phyloP scores from a whole-genome alignment of 2,329 filamentous ascomycete genomes.

The Alternaria sp. region DNA sequence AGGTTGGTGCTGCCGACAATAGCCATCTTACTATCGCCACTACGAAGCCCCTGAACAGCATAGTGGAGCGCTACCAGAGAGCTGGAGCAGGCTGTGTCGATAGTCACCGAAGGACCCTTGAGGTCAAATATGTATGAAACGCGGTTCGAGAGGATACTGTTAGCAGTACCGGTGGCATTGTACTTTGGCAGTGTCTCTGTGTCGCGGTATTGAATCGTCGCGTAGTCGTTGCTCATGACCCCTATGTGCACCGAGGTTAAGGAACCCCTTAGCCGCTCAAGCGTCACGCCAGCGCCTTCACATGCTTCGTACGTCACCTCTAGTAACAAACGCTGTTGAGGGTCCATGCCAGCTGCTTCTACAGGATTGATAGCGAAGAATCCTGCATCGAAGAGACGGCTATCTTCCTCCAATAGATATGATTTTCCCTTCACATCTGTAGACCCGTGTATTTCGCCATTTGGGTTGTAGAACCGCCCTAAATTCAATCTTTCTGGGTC shows the following conservation, averaged over 20 bases:
- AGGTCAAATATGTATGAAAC: slow-evolving; percentile 50
- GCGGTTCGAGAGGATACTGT: slow-evolving; percentile 45
- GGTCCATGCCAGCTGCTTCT: background rate
- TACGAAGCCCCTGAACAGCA: slow-evolving; percentile 25
- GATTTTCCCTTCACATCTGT: too few species aligned
- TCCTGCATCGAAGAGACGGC: too few species aligned
- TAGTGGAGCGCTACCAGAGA: slow-evolving; percentile 41
- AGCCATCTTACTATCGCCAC: background rate
- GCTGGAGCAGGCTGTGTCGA: slow-evolving; percentile 52
- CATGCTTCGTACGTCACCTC: too few species aligned
- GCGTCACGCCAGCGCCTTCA: too few species aligned
- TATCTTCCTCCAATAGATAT: too few species aligned
- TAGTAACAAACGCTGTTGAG: background rate
- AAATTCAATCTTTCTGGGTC: too few species aligned
- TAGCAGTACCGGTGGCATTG: slow-evolving; percentile 30
- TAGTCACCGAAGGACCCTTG: slow-evolving; percentile 46
- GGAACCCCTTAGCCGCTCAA: background rate
- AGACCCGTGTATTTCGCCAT: too few species aligned
- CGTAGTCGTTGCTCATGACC: background rate
- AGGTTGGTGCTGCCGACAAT: background rate
- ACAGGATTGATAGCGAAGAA: too few species aligned
- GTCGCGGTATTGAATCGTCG: too few species aligned
- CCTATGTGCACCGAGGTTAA: background rate
- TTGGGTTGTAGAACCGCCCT: too few species aligned
- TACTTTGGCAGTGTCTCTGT: slow-evolving; percentile 14